Percentiles rank a stretch among this genome's conserved stretches.
These are phyloP conservation scores for Aspergillus uvarum DNA, from an alignment of 2,329 filamentous ascomycete species.

Conservation along the genomic window DNA sequence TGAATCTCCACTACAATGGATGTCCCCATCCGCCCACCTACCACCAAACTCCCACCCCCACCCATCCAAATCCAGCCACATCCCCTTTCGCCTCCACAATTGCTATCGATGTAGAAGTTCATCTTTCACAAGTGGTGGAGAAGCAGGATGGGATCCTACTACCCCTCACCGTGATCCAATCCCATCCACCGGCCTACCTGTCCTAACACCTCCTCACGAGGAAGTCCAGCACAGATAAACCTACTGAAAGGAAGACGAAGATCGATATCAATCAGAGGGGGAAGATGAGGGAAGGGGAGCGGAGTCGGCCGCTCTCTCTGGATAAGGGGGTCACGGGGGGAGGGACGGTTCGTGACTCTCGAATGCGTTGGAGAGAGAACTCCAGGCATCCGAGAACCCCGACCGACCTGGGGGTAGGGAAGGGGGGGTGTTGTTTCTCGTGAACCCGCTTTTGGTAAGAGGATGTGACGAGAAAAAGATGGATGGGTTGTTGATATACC, in stretches of 20 bases:
- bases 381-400: neutral
- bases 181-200: neutral
- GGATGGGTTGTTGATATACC: constrained; percentile 44
- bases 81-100: neutral
- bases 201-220: neutral
- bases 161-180: neutral
- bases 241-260: neutral
- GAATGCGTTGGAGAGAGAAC: neutral
- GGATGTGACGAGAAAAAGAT: constrained; percentile 2
- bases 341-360: neutral
- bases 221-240: neutral
- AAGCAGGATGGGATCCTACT: neutral
- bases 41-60: neutral
- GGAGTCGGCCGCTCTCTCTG: neutral
- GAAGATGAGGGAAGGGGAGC: neutral
- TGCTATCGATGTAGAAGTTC: neutral
- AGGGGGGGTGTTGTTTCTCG: neutral
- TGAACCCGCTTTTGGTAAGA: neutral
- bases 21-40: neutral
- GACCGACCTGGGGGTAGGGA: neutral
- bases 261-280: neutral
- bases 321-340: neutral
- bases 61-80: neutral
- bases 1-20: neutral
- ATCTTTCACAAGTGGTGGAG: neutral